Conservation (phyloP, 495 filamentous ascomycete species). For the Jackrogersella minutella region DNA sequence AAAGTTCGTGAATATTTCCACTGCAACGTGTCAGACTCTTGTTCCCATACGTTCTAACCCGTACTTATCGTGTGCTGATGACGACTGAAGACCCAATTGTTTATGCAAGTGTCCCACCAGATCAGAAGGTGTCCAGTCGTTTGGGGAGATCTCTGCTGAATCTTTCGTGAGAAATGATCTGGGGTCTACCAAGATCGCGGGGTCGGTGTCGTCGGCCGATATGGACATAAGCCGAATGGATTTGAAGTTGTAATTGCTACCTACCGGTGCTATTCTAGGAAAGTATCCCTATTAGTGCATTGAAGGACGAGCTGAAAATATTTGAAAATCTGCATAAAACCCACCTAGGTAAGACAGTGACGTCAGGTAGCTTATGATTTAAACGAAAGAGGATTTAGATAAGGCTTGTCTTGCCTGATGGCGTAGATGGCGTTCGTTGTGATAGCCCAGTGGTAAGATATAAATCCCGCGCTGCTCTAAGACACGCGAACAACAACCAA, state of each 20-base stretch:
- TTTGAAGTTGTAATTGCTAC: background rate
- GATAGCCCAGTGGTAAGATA: constrained; percentile 6
- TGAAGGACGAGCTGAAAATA: constrained; percentile 3
- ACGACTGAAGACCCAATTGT: constrained; percentile 32
- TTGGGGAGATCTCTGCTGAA: constrained; percentile 18
- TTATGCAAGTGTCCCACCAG: constrained; percentile 22
- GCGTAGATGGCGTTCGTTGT: constrained; percentile 35
- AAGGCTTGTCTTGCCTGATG: constrained; percentile 18
- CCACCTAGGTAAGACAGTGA: constrained; percentile 31
- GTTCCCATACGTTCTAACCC: constrained; percentile 18
- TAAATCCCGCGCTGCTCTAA: constrained; percentile 22
- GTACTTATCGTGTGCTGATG: constrained; percentile 11
- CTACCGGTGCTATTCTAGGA: no score
- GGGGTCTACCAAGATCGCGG: constrained; percentile 30
- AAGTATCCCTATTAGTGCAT: background rate
- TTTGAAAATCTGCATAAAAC: constrained; percentile 17
- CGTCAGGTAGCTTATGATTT: constrained; percentile 17
- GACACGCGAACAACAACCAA: background rate
- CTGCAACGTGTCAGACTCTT: constrained; percentile 35
- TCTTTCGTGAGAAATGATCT: constrained; percentile 34
- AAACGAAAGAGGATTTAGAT: background rate
- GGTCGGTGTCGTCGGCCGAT: constrained; percentile 20
- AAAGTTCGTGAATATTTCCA: constrained; percentile 4
- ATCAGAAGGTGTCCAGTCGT: background rate
- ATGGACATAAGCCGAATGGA: constrained; percentile 3